Evolutionary conservation across 2,329 filamentous ascomycete species (phyloP).

Genomic region (Ascochyta rabiei): DNA sequence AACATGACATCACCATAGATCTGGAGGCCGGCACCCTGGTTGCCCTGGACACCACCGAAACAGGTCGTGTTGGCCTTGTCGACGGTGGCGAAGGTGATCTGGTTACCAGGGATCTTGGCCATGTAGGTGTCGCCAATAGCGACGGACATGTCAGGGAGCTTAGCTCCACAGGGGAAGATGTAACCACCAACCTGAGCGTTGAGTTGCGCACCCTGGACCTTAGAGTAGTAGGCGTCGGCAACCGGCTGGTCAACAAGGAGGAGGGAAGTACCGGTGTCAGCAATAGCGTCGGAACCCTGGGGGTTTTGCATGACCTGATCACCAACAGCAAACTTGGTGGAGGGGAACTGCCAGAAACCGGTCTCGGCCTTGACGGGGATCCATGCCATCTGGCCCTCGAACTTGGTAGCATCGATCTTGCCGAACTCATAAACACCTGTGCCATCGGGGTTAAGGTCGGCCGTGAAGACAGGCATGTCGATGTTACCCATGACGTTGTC

Average conservation of each 20-base stretch:
- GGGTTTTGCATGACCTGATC: conserved; percentile 62
- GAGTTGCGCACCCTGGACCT: conserved; percentile 48
- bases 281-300: conserved; percentile 51
- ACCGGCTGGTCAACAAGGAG: conserved; percentile 64
- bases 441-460: conserved; percentile 65
- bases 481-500: conserved; percentile 69
- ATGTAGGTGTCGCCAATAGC: conserved; percentile 63
- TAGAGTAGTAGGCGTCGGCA: conserved; percentile 54
- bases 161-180: conserved; percentile 51
- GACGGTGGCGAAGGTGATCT: conserved; percentile 48
- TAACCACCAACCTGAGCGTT: conserved; percentile 50
- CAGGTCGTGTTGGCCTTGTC: conserved; percentile 58
- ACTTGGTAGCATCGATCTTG: conserved; percentile 67
- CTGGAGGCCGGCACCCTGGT: conserved; percentile 58
- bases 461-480: conserved; percentile 72
- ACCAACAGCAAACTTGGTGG: conserved; percentile 62
- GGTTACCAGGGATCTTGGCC: conserved; percentile 61
- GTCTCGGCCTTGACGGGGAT: conserved; percentile 64
- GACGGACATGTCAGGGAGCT: conserved; percentile 55
- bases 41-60: conserved; percentile 71
- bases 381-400: conserved; percentile 67
- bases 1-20: conserved; percentile 69
- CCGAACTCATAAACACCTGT: conserved; percentile 77
- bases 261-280: conserved; percentile 66
- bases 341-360: conserved; percentile 74